phyloP scores from a whole-genome alignment of 179 eudicot genomes.

The Camellia oleifera region DNA sequence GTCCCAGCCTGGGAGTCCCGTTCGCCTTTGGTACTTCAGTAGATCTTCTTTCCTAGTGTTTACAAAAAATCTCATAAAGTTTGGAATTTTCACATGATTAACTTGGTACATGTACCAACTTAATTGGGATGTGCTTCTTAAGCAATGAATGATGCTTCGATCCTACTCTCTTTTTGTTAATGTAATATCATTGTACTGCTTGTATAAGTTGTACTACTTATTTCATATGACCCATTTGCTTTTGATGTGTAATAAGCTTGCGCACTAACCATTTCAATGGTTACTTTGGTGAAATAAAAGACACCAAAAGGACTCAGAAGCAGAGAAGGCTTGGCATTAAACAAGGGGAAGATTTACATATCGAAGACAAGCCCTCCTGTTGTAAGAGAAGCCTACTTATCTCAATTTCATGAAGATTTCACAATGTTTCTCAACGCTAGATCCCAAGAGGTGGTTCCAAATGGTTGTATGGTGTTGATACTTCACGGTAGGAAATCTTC shows the following conservation, averaged over 20 bases:
- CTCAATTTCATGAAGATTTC: constrained; percentile 28
- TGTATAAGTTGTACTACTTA: no score
- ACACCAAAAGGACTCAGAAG: constrained; percentile 20
- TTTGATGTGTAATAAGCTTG: not conserved
- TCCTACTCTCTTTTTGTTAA: no score
- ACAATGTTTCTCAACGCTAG: constrained; percentile 15
- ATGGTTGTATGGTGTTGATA: constrained; percentile 33
- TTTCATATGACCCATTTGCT: no score
- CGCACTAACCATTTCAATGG: not conserved
- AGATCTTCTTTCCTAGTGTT: no score
- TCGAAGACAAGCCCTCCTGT: constrained; percentile 18
- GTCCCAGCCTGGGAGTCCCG: no score
- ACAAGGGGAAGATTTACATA: constrained; percentile 15
- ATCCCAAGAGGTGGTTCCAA: constrained; percentile 20
- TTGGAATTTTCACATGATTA: no score
- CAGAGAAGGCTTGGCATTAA: constrained; percentile 14
- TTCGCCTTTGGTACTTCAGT: no score
- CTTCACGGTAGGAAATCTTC: constrained; percentile 34
- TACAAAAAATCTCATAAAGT: no score
- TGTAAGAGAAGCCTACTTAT: constrained; percentile 19
- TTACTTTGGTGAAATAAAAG: not conserved
- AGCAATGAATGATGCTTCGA: no score
- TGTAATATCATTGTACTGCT: no score
- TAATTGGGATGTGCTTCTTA: no score
- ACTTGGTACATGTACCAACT: no score